Base-by-base conservation (phyloP, 2,329 filamentous ascomycete species). In the Clonostachys rosea region DNA sequence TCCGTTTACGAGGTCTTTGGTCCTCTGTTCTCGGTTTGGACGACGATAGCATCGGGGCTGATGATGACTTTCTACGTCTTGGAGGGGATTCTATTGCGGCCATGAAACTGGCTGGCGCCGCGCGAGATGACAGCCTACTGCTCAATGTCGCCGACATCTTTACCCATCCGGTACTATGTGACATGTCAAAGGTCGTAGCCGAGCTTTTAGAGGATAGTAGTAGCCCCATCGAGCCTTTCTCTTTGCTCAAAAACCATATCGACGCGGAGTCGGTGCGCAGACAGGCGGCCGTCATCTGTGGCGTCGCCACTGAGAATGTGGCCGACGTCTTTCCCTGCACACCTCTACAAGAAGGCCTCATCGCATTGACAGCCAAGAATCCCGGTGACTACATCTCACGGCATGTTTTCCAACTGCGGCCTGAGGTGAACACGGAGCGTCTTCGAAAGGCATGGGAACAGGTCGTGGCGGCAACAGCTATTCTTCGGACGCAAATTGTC, bases 251-350 rank as follows among this genome's bases (percentile, higher is more conserved):
- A 16, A 30, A 20, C 5, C 18, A 11, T 17, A 18, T 35, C n/a
- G 35, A 33, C 46, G 10, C 24, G 33, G 34, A 37, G 33, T 44
- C 39, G 30, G 35, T 45, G 37, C 35, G 57, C 24, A 52, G 59
- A 12, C 34, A 48, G 3, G 64, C 61, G 3, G 42, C 42, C 36
- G 20, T 45, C 33, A 43, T 41, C 18, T 20, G 30, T 41, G 54
- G 58, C 44, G 52, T 56, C 42, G 56, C 53, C 11, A 45, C 5
- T 16, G 50, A 57, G 2, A 44, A 45, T 17, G 59, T 79, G 5
- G 71, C 78, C 42, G 76, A 82, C 49, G 58, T 76, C 0, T 81
- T 78, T 46, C 76, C 77, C 2, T 79, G 75, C 59, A 76, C 75
- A 0, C 70, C 76, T 1, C 61, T 79, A 2, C 78, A 82, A 50